Percentiles rank a stretch among this genome's conserved stretches.
Conservation (phyloP, 176 grass and related monocot species). For the Oryza brachyantha region DNA sequence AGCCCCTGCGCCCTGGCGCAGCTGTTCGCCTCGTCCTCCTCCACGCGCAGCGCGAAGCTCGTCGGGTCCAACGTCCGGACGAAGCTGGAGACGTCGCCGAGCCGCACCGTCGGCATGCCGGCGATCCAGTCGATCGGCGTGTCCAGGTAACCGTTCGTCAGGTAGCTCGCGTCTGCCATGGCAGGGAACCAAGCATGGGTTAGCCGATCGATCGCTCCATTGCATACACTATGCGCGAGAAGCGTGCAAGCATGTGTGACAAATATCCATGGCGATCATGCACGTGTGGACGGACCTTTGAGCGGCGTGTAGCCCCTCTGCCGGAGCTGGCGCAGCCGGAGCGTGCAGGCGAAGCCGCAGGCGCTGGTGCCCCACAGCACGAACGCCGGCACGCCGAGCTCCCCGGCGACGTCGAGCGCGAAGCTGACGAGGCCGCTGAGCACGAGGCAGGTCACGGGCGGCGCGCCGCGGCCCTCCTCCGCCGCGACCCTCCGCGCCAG, state of each 20-base stretch:
- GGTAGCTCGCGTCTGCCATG: conserved; percentile 53
- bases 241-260: not conserved
- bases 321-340: conserved; percentile 20
- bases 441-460: conserved; percentile 45
- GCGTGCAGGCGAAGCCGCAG: conserved; percentile 36
- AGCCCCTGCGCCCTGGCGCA: conserved; percentile 41
- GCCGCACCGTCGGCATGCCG: conserved; percentile 48
- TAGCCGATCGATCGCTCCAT: not conserved
- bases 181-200: not conserved
- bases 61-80: conserved; percentile 59
- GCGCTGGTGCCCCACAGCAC: conserved; percentile 54
- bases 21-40: conserved; percentile 46
- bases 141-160: conserved; percentile 83
- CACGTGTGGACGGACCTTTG: conserved; percentile 17
- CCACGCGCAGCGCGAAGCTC: conserved; percentile 51
- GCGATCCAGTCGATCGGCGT: conserved; percentile 81
- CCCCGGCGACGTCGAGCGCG: conserved; percentile 32
- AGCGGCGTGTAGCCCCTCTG: conserved; percentile 44
- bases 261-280: conserved; percentile 10
- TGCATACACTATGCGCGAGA: not conserved
- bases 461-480: not conserved
- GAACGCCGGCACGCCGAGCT: conserved; percentile 33
- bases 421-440: conserved; percentile 47
- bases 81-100: conserved; percentile 85
- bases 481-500: conserved; percentile 25